Evolutionary conservation across 441 rosid species (phyloP), one percentile per base, ranked within the genome.

Genomic region (Pelargonium fulgidum): DNA sequence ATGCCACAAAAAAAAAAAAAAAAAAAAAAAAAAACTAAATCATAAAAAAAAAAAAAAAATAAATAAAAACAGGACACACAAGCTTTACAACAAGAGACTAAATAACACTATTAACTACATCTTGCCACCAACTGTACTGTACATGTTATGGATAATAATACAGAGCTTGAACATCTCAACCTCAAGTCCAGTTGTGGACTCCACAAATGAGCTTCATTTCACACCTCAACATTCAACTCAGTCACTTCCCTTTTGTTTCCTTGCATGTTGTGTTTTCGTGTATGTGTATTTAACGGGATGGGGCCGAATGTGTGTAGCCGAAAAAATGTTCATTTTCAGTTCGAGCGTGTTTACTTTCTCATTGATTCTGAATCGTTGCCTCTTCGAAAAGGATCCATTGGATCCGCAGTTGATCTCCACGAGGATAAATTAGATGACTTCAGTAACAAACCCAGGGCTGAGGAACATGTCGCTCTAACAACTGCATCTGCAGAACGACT

Each of bases 391-490:
- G 90, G 80, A 61, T 87, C 96, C 10, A 52, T 77, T 44, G 82
- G 78, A 70, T 88, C 97, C 19, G 86, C 82, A 77, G 84, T 78
- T 67, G 82, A 75, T 80, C 89, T 87, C 96, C 89, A 87, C 41
- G 85, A 78, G 13, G 79, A 73, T 48, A 88, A 85, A 76, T 83
- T 84, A 47, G 84, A 66, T 71, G 99, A 87, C 81, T 86, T 85
- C 71, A 94, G 91, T 67, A 92, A 78, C 66, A 89, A 75, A 42
- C 97, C 94, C 7, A 94, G 78, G 71, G 97, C 89, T 14, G 85
- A 89, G 61, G 87, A 91, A 82, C 94, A 84, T 54, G 90, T 81
- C 36, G 99, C 97, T 81, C 97, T 85, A 72, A 92, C 97, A 22
- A 85, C 85, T 64, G 90, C 90, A 74, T 92, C 97, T 20, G 86